phyloP scores from a whole-genome alignment of 2,329 filamentous ascomycete species.

The Incumbomyces lentus region DNA sequence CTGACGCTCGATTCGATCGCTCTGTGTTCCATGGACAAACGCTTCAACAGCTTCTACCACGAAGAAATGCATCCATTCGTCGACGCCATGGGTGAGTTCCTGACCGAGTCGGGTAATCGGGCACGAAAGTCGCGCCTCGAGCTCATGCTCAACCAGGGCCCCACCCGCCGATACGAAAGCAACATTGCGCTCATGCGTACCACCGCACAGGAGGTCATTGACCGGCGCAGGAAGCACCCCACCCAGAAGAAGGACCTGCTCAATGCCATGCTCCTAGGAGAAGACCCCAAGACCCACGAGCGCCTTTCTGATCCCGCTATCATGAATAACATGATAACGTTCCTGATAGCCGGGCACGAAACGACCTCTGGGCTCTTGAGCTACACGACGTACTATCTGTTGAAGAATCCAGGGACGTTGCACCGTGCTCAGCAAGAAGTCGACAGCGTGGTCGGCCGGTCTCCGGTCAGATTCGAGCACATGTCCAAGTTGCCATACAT shows the following conservation, averaged over 20 bases:
- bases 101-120: slow-evolving; percentile 45
- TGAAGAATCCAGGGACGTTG: slow-evolving; percentile 52
- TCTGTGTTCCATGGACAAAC: slow-evolving; percentile 59
- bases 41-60: slow-evolving; percentile 66
- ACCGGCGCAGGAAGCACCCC: slow-evolving; percentile 44
- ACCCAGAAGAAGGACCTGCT: slow-evolving; percentile 54
- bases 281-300: slow-evolving; percentile 57
- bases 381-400: slow-evolving; percentile 54
- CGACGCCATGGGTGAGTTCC: slow-evolving; percentile 53
- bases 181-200: slow-evolving; percentile 17
- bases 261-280: slow-evolving; percentile 57
- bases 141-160: slow-evolving; percentile 20
- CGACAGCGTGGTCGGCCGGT: slow-evolving; percentile 51
- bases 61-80: slow-evolving; percentile 62
- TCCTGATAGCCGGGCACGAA: slow-evolving; percentile 53
- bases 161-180: slow-evolving; percentile 11
- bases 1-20: slow-evolving; percentile 63
- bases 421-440: slow-evolving; percentile 57
- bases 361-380: slow-evolving; percentile 59
- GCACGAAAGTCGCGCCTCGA: slow-evolving; percentile 39
- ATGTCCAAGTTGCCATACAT: slow-evolving; percentile 57
- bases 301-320: slow-evolving; percentile 54
- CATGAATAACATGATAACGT: slow-evolving; percentile 56
- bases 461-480: slow-evolving; percentile 42
- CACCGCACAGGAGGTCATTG: slow-evolving; percentile 39